Evolutionary conservation across 805 yeast species (phyloP).

Genomic region (Kazachstania kunashirensis): DNA sequence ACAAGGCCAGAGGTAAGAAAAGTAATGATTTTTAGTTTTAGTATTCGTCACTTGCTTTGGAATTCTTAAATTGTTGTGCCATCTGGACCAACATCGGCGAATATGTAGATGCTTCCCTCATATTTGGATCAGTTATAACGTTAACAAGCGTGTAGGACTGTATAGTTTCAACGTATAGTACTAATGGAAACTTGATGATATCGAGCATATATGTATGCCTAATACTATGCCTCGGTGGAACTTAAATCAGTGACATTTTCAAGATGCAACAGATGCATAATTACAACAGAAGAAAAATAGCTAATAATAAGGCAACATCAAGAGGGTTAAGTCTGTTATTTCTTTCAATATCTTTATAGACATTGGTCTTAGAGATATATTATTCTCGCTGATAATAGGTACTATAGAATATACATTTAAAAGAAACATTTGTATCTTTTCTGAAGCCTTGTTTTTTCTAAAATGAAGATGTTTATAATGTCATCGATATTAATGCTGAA

Average conservation of each 20-base stretch:
- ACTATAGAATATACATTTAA: conserved; percentile 21
- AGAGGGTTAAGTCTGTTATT: conserved; percentile 6
- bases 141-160: conserved; percentile 18
- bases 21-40: neutral
- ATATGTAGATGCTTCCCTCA: conserved; percentile 18
- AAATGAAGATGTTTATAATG: too few relatives aligned
- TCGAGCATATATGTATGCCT: conserved; percentile 12
- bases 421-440: too few relatives aligned
- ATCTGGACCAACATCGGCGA: conserved; percentile 22
- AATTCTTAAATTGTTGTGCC: conserved; percentile 22
- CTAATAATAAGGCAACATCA: conserved; percentile 11
- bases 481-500: neutral
- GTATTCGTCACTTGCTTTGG: conserved; percentile 5
- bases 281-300: conserved; percentile 21
- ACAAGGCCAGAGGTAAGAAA: conserved; percentile 18
- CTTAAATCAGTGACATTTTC: too few relatives aligned
- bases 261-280: conserved; percentile 20
- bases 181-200: conserved; percentile 15
- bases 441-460: too few relatives aligned
- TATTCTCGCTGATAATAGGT: conserved; percentile 15
- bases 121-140: conserved; percentile 25
- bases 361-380: conserved; percentile 5
- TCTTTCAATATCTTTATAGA: conserved; percentile 5
- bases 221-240: too few relatives aligned
- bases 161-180: conserved; percentile 17